Evolutionary conservation across 164 flowering plant genomes (phyloP).

Genomic region (Tinospora cordifolia): DNA sequence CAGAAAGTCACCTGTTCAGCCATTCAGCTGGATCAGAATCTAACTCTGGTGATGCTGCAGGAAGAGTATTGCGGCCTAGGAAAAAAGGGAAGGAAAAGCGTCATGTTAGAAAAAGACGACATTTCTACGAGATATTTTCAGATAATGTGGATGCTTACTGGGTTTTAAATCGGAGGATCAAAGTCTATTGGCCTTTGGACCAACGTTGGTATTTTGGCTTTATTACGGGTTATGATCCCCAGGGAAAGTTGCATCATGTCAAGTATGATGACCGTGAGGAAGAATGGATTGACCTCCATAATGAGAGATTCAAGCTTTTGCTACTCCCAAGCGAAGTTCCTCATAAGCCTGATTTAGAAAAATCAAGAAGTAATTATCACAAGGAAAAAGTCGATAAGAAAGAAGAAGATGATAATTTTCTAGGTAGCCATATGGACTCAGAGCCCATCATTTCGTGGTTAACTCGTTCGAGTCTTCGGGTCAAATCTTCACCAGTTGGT

Average conservation of each 20-base stretch:
- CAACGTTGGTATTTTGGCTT: constrained; percentile 89
- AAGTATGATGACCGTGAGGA: constrained; percentile 97
- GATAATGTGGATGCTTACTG: constrained; percentile 57
- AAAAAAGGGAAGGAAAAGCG: constrained; percentile 41
- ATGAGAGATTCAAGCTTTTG: constrained; percentile 82
- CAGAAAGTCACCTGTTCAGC: constrained; percentile 18
- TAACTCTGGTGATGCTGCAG: constrained; percentile 43
- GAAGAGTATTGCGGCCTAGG: constrained; percentile 71
- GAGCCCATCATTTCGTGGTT: constrained; percentile 91
- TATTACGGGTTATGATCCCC: constrained; percentile 57
- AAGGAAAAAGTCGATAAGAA: constrained; percentile 20
- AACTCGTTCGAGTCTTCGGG: constrained; percentile 47
- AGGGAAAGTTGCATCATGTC: constrained; percentile 67
- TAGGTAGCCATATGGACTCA: constrained; percentile 52
- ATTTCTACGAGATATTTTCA: constrained; percentile 63
- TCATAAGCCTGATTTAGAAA: constrained; percentile 29
- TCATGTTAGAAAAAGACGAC: constrained; percentile 58
- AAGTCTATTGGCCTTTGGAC: constrained; percentile 96
- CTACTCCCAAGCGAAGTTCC: constrained; percentile 76
- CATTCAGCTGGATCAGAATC: constrained; percentile 28
- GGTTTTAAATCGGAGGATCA: constrained; percentile 71
- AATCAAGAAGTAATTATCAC: constrained; percentile 19
- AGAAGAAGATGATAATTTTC: constrained; percentile 29
- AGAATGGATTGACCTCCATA: constrained; percentile 77
- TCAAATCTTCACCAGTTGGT: constrained; percentile 43